phyloP scores from a whole-genome alignment of 305 asterid genomes.

The Fraxinus paxiana region DNA sequence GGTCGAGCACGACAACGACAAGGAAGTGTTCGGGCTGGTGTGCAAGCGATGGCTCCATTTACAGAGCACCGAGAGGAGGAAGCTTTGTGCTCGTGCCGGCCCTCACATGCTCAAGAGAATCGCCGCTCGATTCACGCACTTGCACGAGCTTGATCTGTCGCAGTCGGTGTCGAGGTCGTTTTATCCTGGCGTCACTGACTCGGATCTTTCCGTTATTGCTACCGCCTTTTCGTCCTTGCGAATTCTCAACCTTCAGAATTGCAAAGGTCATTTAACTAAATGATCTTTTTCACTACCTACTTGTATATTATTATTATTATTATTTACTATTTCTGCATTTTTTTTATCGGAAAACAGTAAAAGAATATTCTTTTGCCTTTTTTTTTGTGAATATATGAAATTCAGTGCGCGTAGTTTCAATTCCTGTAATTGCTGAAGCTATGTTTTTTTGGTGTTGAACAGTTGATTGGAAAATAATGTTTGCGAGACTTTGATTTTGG shows the following conservation, averaged over 20 bases:
- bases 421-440: neutral
- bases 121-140: slow-evolving; percentile 19
- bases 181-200: slow-evolving; percentile 6
- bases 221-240: slow-evolving; percentile 23
- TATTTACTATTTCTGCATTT: neutral
- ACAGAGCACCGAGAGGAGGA: slow-evolving; percentile 1
- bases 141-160: slow-evolving; percentile 17
- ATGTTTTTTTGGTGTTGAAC: neutral
- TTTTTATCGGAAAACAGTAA: neutral
- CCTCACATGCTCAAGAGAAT: neutral
- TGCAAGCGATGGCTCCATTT: neutral
- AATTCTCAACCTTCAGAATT: slow-evolving; percentile 33
- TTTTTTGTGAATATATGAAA: neutral
- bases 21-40: slow-evolving; percentile 11
- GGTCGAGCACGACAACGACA: slow-evolving; percentile 13
- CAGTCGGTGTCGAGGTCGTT: neutral
- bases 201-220: neutral
- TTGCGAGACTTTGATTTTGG: neutral
- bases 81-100: neutral
- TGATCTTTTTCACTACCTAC: neutral
- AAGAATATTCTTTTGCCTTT: neutral
- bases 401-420: neutral
- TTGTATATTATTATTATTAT: neutral
- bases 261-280: slow-evolving; percentile 33
- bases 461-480: neutral